A percentile compares a stretch with the other conserved stretches of the same genome.
Conservation (phyloP, 2,329 filamentous ascomycete genomes). For the Chaetomium globosum region DNA sequence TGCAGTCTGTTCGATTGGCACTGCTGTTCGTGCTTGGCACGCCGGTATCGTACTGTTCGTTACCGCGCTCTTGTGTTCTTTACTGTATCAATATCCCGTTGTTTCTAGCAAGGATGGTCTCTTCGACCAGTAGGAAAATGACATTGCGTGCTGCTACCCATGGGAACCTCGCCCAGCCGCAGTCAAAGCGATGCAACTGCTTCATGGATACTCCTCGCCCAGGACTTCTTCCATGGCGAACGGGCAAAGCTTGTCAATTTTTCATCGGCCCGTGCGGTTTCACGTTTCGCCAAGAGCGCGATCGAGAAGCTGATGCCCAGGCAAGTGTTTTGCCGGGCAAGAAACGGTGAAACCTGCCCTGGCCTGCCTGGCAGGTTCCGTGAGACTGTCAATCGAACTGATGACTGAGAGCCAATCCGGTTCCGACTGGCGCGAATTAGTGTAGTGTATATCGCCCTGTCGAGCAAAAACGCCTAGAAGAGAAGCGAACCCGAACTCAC, state of each 20-base stretch:
- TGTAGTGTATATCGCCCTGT: conserved; percentile 6
- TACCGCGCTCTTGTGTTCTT: conserved; percentile 21
- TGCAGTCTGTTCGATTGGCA: neutral
- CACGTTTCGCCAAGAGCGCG: conserved; percentile 24
- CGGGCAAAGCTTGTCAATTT: conserved; percentile 34
- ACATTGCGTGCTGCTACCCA: conserved; percentile 9
- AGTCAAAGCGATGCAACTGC: conserved; percentile 29
- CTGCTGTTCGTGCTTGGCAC: neutral
- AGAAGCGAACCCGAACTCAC: neutral
- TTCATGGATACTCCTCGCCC: conserved; percentile 29
- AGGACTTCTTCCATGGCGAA: conserved; percentile 32
- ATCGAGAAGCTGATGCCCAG: conserved; percentile 4
- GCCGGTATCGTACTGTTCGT: neutral
- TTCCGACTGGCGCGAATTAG: neutral
- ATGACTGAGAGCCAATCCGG: neutral
- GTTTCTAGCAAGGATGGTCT: conserved; percentile 23
- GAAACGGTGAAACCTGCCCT: conserved; percentile 4
- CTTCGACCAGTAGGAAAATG: conserved; percentile 25
- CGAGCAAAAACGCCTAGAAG: neutral
- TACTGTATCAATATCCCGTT: conserved; percentile 8
- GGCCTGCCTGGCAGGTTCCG: neutral
- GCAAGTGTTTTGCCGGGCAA: conserved; percentile 14
- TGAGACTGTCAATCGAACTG: conserved; percentile 19
- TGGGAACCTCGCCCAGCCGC: conserved; percentile 11
- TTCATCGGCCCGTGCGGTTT: conserved; percentile 27